Conservation (phyloP, 495 filamentous ascomycete genomes). For the Terfezia claveryi region DNA sequence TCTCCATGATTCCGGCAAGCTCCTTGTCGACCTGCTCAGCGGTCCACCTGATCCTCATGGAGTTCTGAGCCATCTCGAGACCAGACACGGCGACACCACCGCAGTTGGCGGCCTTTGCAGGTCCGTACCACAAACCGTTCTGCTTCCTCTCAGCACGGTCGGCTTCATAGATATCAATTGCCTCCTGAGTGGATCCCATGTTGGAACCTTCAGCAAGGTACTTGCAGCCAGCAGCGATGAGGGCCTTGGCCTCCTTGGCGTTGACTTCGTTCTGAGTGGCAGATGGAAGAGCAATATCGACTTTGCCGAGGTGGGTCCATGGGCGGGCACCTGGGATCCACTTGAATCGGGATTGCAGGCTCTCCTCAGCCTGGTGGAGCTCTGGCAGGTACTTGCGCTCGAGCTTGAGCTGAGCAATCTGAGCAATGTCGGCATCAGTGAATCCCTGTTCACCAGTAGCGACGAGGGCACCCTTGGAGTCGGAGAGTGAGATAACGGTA, state of each 20-base stretch:
- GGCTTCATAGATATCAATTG: conserved; percentile 84
- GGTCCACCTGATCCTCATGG: conserved; percentile 62
- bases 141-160: conserved; percentile 42
- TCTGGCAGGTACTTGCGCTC: conserved; percentile 58
- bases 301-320: conserved; percentile 68
- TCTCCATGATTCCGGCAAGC: conserved; percentile 85
- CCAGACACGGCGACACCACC: conserved; percentile 95
- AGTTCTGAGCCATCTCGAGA: conserved; percentile 99
- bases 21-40: conserved; percentile 74
- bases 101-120: conserved; percentile 90
- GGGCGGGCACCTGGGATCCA: conserved; percentile 78
- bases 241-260: conserved; percentile 62
- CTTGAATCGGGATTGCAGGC: conserved; percentile 45
- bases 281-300: conserved; percentile 78
- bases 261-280: conserved; percentile 96
- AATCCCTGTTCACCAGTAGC: conserved; percentile 42
- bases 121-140: conserved; percentile 78
- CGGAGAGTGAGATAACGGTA: conserved; percentile 80
- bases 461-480: conserved; percentile 68
- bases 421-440: conserved; percentile 51
- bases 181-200: conserved; percentile 94
- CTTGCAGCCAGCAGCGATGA: conserved; percentile 52
- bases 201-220: conserved; percentile 96
- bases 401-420: conserved; percentile 68
- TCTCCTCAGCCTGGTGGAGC: conserved; percentile 24